Evolutionary conservation across 148 eudicot genomes (phyloP), one percentile per base, ranked within the genome.

Genomic region (Chenopodium suecicum): DNA sequence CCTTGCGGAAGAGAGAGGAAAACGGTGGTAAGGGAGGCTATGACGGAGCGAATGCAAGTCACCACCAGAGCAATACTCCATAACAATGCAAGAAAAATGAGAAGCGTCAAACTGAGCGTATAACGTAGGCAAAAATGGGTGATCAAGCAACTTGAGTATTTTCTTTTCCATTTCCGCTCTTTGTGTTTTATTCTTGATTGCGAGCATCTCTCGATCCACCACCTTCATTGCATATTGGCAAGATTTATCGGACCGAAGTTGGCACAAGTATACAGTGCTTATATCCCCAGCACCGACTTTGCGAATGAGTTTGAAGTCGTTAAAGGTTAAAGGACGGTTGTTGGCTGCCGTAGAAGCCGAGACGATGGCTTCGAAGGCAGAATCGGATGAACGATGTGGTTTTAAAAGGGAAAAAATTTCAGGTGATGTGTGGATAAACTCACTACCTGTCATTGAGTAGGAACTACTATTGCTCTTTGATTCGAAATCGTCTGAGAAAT

Each of bases 351-450:
- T 65, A 5, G 89, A 83, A 7, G 87, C 70, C 22, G 77, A 78
- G 13, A 83, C 80, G 8, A 94, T 89, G 7, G 93, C 94, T 23
- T 84, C 95, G 86, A 88, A 91, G 1, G 97, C 86, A 10, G 97
- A 90, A 75, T 94, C 98, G 34, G 98, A 94, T 1, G 95, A 89
- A 7, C 97, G 90, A 88, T 94, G 98, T 1, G 98, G 98, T 83
- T 90, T 90, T 19, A 88, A 44, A 3, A 89, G 73, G 14, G 82
- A 58, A 2, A 81, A 70, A 20, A 74, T 79, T 9, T 92, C 94
- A 47, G 94, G 89, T 27, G 94, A 88, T 2, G 46, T 14, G 8
- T 41, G 44, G 5, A 41, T 41, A 9, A 41, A 19, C 22, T 56
- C 62, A 7, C 62, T 67, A n/a, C 32, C 1, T 4, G 70, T 67